Conservation (phyloP, 2,329 filamentous ascomycete genomes). For the Emmonsiellopsis sp. region DNA sequence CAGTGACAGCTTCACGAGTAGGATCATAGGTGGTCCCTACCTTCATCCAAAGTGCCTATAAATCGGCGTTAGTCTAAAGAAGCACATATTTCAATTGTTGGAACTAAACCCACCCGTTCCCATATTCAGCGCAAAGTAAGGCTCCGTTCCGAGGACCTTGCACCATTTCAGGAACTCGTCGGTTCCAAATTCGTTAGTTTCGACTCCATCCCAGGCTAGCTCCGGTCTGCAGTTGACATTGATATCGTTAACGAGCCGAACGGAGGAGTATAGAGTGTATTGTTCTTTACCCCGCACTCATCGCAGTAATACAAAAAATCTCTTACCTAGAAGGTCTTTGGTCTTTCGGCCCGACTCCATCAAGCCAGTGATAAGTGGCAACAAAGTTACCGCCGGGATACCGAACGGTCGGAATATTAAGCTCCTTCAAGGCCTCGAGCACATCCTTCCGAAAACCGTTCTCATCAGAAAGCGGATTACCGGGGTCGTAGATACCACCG, state of each 20-base stretch:
- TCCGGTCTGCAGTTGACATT: conserved; percentile 46
- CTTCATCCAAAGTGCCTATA: conserved; percentile 40
- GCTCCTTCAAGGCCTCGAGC: conserved; percentile 60
- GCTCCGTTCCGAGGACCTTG: conserved; percentile 60
- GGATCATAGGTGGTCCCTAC: conserved; percentile 18
- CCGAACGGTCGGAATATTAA: conserved; percentile 65
- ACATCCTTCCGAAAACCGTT: conserved; percentile 74
- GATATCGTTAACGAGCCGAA: neutral
- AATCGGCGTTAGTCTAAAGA: neutral
- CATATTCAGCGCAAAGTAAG: conserved; percentile 72
- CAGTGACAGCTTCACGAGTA: neutral
- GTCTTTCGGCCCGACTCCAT: conserved; percentile 66
- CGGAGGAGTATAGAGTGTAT: neutral
- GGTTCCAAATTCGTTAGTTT: conserved; percentile 72
- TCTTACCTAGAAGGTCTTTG: conserved; percentile 49
- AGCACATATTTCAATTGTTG: conserved; percentile 6
- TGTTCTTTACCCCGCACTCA: neutral
- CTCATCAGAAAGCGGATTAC: conserved; percentile 60
- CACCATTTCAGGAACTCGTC: conserved; percentile 84
- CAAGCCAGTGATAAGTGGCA: conserved; percentile 77
- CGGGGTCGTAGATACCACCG: conserved; percentile 73
- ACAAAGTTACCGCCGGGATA: conserved; percentile 81
- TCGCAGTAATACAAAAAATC: neutral
- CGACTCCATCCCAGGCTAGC: conserved; percentile 67
- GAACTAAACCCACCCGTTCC: conserved; percentile 54